These are phyloP conservation scores for Aureobasidium sp. DNA, from an alignment of 2,329 filamentous ascomycete species.

Conservation along the genomic window DNA sequence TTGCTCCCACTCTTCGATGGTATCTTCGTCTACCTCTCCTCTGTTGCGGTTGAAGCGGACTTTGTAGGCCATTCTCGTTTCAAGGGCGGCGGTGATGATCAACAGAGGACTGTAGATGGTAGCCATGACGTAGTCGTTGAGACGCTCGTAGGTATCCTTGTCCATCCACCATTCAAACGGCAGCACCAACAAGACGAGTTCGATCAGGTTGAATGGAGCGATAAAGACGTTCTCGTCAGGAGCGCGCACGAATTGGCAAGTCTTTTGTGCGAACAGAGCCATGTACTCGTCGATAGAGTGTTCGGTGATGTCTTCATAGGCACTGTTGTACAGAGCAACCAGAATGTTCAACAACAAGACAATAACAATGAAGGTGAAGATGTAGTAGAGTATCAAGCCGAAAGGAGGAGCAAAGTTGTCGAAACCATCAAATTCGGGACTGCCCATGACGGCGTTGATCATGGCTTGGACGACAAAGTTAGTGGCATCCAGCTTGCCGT, in stretches of 20 bases:
- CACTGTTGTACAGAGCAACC: conserved; percentile 93
- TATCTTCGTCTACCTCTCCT: conserved; percentile 85
- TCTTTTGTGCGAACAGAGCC: conserved; percentile 86
- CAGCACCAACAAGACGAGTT: conserved; percentile 68
- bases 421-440: conserved; percentile 81
- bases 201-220: conserved; percentile 86
- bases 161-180: conserved; percentile 95
- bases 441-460: conserved; percentile 86
- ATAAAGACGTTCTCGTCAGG: conserved; percentile 99
- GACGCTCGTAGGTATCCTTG: conserved; percentile 60
- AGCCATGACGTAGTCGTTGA: conserved; percentile 87
- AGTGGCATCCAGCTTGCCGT: conserved; percentile 55
- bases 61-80: conserved; percentile 54
- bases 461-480: conserved; percentile 71
- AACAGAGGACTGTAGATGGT: conserved; percentile 78
- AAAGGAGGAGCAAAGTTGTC: conserved; percentile 88
- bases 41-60: conserved; percentile 67
- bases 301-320: conserved; percentile 89
- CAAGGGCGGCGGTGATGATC: conserved; percentile 51
- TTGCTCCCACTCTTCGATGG: conserved; percentile 89
- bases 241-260: conserved; percentile 91
- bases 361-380: conserved; percentile 97
- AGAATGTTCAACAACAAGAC: conserved; percentile 89
- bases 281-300: conserved; percentile 94
- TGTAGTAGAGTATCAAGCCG: conserved; percentile 90